These are phyloP conservation scores for Backusella mclennaniae DNA, from an alignment of 192 early-diverging fungal species.

Conservation along the genomic window DNA sequence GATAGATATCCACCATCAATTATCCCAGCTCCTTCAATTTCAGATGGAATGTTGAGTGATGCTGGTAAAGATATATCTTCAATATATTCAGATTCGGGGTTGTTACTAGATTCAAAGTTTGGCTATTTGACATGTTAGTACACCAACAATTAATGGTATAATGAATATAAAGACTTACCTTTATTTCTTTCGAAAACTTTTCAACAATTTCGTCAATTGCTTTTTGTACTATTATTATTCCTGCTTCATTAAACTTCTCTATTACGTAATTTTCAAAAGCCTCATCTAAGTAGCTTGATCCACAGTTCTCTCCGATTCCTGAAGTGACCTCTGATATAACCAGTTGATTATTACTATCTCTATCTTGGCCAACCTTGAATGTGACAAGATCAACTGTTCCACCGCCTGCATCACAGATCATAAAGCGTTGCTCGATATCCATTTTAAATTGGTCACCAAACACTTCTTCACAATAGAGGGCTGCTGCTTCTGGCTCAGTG, in stretches of 20 bases:
- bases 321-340: conserved; percentile 42
- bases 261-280: background rate
- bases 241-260: background rate
- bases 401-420: conserved; percentile 58
- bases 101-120: conserved; percentile 50
- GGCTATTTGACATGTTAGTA: background rate
- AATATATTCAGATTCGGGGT: conserved; percentile 49
- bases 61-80: conserved; percentile 51
- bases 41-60: conserved; percentile 45
- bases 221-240: background rate
- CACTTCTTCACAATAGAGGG: conserved; percentile 51
- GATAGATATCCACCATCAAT: conserved; percentile 50
- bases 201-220: background rate
- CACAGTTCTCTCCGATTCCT: conserved; percentile 46
- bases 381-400: conserved; percentile 56
- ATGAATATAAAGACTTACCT: background rate
- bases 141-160: background rate
- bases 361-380: conserved; percentile 47
- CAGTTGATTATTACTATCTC: conserved; percentile 35
- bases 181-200: conserved; percentile 2
- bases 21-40: conserved; percentile 42
- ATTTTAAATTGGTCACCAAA: conserved; percentile 51
- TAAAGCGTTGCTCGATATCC: conserved; percentile 46
- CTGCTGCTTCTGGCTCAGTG: conserved; percentile 53
- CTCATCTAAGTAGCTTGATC: conserved; percentile 17